Evolutionary conservation across 2,329 filamentous ascomycete species (phyloP), one percentile per base, ranked within the genome.

Genomic region (Lachnellula occidentalis): DNA sequence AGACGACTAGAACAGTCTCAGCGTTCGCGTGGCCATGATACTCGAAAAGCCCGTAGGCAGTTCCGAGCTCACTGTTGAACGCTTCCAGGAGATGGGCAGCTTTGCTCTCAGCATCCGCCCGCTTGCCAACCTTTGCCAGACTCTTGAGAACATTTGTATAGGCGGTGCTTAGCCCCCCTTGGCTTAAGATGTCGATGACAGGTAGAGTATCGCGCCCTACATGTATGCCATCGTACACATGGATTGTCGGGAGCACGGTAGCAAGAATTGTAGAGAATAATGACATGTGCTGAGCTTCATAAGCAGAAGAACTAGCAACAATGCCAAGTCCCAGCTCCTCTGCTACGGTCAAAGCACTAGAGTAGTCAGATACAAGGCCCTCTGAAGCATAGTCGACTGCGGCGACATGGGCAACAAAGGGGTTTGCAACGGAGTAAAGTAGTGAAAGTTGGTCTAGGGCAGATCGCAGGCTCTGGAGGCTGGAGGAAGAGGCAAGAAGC

Each of bases 261-360:
- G 91, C 87, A 58, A 95, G 76, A 22, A 95, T 74, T 3, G 90
- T 96, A 1, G 91, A 83, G 65, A 95, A 86, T n/a, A 96, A 75
- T 7, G 91, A 82, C 87, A 96, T 96, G 74, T 99, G 94, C 78
- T 99, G 94, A 48, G 88, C 81, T 76, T 99, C 94, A 64, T 95
- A 92, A 31, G 88, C 85, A 31, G 91, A 96, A 51, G 84, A 83
- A 70, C 90, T 96, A 60, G 88, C 82, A 46, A 99, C 83, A 42
- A 99, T 79, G 46, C 86, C 92, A 27, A 97, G 78, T 15, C 94
- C 92, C 14, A 97, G 81, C 63, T 97, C 94, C 71, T 97, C 94
- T 8, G 90, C 88, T 48, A 92, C 75, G 60, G 85, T 82, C 66
- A 97, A 78, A 3, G 90, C 86, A 41, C 85, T 83, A 57, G 85